A percentile compares a stretch with the other conserved stretches of the same genome.
phyloP scores from a whole-genome alignment of 2,329 filamentous ascomycete species.

The Fusarium marasasianum region DNA sequence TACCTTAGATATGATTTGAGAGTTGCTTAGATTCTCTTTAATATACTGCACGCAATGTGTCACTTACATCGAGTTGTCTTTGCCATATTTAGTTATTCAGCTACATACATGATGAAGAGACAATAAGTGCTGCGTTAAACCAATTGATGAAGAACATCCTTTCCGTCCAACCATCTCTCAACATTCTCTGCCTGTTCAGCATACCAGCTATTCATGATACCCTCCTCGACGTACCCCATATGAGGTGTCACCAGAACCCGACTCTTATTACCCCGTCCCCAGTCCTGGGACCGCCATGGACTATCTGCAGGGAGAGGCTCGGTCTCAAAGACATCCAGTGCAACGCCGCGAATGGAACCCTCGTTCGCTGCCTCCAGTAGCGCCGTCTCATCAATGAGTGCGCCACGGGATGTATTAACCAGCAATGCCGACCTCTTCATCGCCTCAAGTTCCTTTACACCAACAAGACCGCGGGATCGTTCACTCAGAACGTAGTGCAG shows the following conservation, averaged over 20 bases:
- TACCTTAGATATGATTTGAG: not conserved
- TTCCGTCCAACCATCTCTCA: not conserved
- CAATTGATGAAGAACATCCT: not conserved
- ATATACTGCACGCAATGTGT: not conserved
- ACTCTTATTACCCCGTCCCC: not conserved
- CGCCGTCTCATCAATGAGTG: not conserved
- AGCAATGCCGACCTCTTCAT: slow-evolving; percentile 2
- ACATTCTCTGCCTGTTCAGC: slow-evolving; percentile 4
- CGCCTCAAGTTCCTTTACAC: not conserved
- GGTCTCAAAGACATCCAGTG: not conserved
- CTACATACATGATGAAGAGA: rapidly evolving
- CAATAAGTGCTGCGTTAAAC: not conserved
- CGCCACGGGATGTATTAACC: not conserved
- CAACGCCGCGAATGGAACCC: not conserved
- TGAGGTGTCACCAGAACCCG: not conserved
- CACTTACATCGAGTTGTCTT: not conserved
- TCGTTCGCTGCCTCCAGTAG: not conserved
- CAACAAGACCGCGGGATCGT: not conserved
- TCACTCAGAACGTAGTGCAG: slow-evolving; percentile 4
- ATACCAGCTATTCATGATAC: not conserved
- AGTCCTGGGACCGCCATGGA: not conserved
- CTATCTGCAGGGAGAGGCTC: not conserved
- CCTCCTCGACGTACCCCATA: slow-evolving; percentile 5
- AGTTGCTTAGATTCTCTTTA: not conserved
- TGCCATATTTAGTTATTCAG: not conserved